Conservation (phyloP, 108 stramenopile species). For the Seminavis robusta region DNA sequence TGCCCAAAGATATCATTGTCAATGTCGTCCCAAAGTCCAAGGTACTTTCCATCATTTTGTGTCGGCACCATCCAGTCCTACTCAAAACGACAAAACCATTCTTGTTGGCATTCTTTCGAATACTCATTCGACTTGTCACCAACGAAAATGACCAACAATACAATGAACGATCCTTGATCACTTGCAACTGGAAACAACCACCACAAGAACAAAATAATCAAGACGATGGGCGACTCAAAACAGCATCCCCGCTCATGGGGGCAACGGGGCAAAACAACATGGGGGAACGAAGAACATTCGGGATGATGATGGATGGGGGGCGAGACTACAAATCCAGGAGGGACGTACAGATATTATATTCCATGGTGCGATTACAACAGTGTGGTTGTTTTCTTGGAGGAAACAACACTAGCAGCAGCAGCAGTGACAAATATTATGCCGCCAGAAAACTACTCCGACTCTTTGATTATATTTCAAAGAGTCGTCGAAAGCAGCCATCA, state of each 20-base stretch:
- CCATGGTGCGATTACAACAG: too few relatives aligned
- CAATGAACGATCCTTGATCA: conserved; percentile 38
- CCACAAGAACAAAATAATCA: not conserved
- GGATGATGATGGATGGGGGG: not conserved
- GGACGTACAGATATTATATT: too few relatives aligned
- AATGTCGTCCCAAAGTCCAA: not conserved
- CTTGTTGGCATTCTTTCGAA: conserved; percentile 50
- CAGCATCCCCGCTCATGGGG: not conserved
- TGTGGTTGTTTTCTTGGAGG: too few relatives aligned
- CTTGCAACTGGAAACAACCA: too few relatives aligned
- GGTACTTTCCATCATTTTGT: too few relatives aligned
- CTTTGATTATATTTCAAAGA: not conserved
- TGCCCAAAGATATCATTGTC: conserved; percentile 14
- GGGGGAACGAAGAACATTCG: not conserved
- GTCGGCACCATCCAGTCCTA: not conserved
- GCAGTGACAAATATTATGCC: too few relatives aligned
- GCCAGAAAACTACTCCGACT: not conserved
- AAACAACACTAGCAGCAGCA: too few relatives aligned
- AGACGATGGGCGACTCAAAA: not conserved
- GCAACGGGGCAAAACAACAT: not conserved
- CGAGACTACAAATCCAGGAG: not conserved
- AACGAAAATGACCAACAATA: conserved; percentile 54
- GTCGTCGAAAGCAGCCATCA: not conserved
- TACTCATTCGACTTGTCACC: conserved; percentile 56
- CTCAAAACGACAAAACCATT: conserved; percentile 12